Base-by-base conservation (phyloP, 2,329 filamentous ascomycete species). In the Xylariales sp. region DNA sequence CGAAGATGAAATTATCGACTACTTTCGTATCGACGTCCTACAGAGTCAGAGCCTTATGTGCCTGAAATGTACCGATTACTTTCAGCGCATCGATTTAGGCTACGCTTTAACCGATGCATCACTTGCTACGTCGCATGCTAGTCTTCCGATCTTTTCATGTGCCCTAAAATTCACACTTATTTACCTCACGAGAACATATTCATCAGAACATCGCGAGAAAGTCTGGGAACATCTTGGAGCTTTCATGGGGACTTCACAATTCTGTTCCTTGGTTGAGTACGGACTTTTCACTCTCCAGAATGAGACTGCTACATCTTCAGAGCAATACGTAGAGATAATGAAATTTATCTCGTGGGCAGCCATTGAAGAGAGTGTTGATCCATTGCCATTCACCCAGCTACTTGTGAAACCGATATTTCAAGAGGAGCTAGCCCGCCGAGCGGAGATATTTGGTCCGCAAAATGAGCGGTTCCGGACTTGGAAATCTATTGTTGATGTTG, bases 1-100 rank as follows among this genome's bases (percentile, higher is more conserved):
- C 16, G 60, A 68, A 52, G 65, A 68, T 39, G 34, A 67, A 39
- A 49, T 18, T 14, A 63, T 67, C 12, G 28, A 49, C 5, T 62
- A 53, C 41, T 67, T 67, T 55, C 43, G 53, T 16, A 58, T 67
- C 36, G 58, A 67, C 18, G 41, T 45, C 5, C 30, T 23, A 18
- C 54, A 59, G 8, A 30, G 46, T 48, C 58, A 62, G n/a, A 39
- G 32, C n/a, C 16, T 32, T 14, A 67, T 67, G 52, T 53, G 45
- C 41, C 32, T 67, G 23, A 39, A 43, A 10, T 67, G 59, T 45
- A 18, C 58, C 36, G 54, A 59, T 49, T 67, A 67, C 52, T 48
- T 63, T 34, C 36, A 36, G n/a, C 49, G 32, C 30, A 32, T 14
- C 14, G 64, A 63, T 48, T 36, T 63, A n/a, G 58, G 58, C 10